phyloP scores from a whole-genome alignment of 345 rosid genomes.

The Eucalyptus pauciflora region DNA sequence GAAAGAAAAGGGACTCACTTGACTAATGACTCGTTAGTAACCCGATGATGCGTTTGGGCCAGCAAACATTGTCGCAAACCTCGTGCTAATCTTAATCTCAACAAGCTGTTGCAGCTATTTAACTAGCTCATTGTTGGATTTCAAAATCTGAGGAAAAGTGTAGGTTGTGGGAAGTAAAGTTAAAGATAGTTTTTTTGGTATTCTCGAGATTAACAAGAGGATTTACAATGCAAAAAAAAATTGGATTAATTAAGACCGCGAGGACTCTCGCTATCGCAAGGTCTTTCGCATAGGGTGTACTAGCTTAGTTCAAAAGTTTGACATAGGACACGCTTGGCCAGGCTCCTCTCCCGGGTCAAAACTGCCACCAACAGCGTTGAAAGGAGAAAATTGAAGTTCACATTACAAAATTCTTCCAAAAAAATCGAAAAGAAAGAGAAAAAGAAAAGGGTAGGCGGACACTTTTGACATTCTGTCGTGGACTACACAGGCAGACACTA shows the following conservation, averaged over 20 bases:
- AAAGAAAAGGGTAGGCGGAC: background rate
- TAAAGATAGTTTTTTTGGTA: background rate
- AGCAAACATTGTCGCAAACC: accelerated
- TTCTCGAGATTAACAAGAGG: background rate
- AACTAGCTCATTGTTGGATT: background rate
- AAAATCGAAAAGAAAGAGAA: background rate
- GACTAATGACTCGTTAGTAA: background rate
- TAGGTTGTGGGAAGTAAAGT: background rate
- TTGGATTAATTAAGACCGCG: background rate
- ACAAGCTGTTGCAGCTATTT: background rate
- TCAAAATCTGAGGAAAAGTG: background rate
- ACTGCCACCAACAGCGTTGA: background rate
- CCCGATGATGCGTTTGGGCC: background rate
- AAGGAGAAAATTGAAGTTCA: background rate
- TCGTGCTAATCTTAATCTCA: background rate
- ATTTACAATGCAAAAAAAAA: background rate
- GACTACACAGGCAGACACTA: background rate
- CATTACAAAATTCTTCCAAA: background rate
- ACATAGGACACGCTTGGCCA: background rate
- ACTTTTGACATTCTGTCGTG: background rate
- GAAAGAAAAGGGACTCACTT: background rate
- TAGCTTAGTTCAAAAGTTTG: background rate
- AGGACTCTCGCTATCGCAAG: background rate
- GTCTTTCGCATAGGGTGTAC: background rate
- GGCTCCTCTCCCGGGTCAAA: background rate